These are phyloP conservation scores for Cyclostephanos invisitatus DNA, from an alignment of 108 stramenopile genomes.

Conservation along the genomic window DNA sequence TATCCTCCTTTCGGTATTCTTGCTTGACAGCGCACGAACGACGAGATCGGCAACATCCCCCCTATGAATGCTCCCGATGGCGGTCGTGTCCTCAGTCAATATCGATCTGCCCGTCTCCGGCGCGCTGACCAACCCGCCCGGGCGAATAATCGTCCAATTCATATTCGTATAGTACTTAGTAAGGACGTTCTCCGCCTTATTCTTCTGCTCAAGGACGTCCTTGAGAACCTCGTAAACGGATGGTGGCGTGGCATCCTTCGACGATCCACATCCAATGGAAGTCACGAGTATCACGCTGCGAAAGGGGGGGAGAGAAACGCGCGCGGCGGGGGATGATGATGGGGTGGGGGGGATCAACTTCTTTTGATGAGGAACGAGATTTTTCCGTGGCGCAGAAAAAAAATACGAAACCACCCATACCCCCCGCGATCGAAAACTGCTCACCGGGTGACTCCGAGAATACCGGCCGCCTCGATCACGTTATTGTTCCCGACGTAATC, in stretches of 20 bases:
- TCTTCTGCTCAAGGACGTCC: constrained; percentile 57
- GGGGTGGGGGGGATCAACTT: neutral
- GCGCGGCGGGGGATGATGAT: neutral
- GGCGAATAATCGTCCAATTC: constrained; percentile 96
- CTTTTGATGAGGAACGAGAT: neutral
- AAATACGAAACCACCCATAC: neutral
- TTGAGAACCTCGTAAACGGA: constrained; percentile 80
- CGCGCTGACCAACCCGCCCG: constrained; percentile 85
- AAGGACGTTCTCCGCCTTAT: constrained; percentile 74
- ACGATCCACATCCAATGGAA: constrained; percentile 89
- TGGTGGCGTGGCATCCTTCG: constrained; percentile 83
- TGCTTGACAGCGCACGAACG: constrained; percentile 62
- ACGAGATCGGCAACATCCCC: constrained; percentile 90
- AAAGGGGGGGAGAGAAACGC: neutral
- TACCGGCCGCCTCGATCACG: constrained; percentile 95
- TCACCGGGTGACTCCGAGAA: constrained; percentile 86
- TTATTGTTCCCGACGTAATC: constrained; percentile 95
- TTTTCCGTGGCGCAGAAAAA: neutral
- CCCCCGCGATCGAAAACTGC: neutral
- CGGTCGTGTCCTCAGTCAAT: constrained; percentile 84
- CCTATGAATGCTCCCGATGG: constrained; percentile 88
- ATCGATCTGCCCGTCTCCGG: constrained; percentile 81
- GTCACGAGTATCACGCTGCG: constrained; percentile 86
- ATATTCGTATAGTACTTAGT: constrained; percentile 94
- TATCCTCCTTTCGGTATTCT: constrained; percentile 70